Base-by-base conservation (phyloP, 2,329 filamentous ascomycete species). In the Fusarium ambrosium region DNA sequence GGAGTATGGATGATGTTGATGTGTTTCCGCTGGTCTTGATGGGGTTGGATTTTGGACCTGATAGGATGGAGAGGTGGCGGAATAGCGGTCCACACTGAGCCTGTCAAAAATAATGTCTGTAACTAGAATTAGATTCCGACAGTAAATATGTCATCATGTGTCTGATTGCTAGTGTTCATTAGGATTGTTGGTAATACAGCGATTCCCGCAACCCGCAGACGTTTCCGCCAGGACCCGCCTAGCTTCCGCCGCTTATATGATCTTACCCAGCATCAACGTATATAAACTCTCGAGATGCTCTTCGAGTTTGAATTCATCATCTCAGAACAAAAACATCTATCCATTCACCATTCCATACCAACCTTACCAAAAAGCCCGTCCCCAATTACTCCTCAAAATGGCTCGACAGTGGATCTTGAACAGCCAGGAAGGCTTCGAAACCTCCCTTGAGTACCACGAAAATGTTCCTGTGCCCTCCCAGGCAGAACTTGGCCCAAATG, bases 401-500 rank as follows among this genome's bases (percentile, higher is more conserved):
- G 72, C 79, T 58, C 69, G 80, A 64, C 80, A 79, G 62, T 84
- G 63, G 68, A 71, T 68, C 32, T 64, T 71, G 8, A 41, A 39
- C 18, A 67, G 78, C 67, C 82, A 84, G 62, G 72, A 80, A 20
- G 82, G 81, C 62, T 84, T 82, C 24, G 80, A 83, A 10, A 73
- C 66, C 2, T 83, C 82, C 1, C 79, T 84, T 14, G 71, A 81
- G 53, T 83, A 82, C 36, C 73, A 83, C 22, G 62, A 78, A 10
- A 71, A 81, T 20, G 37, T 79, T 20, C 62, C 13, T 18, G 32
- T 78, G 0, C 68, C 74, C 0, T 55, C 53, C 0, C 13, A 67
- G 43, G 36, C 68, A 16, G 80, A 87, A 65, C 75, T 91, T 2
- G 89, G 88, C 4, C 86, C 91, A 53, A 85, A 87, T 62, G 89